Conservation (phyloP, 345 rosid genomes). For the Hibiscus trionum region DNA sequence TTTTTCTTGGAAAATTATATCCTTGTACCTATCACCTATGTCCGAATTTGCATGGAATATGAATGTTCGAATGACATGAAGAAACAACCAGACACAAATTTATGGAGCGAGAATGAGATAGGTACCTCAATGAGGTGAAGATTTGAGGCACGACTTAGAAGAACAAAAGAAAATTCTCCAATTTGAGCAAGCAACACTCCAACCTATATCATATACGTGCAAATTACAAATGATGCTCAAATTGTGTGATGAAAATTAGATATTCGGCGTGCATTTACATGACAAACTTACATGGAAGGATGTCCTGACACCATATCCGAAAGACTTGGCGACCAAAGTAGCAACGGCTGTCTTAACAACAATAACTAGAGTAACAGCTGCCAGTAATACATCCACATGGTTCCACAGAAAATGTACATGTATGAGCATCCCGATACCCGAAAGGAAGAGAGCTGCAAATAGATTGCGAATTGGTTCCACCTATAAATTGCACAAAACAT, state of each 20-base stretch:
- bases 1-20: too few relatives aligned
- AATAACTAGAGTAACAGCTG: slow-evolving; percentile 83
- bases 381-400: slow-evolving; percentile 93
- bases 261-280: not conserved
- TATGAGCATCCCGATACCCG: slow-evolving; percentile 98
- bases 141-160: slow-evolving; percentile 87
- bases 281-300: slow-evolving; percentile 70
- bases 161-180: slow-evolving; percentile 97
- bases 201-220: slow-evolving; percentile 34
- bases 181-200: slow-evolving; percentile 93
- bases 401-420: slow-evolving; percentile 93
- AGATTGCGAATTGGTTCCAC: slow-evolving; percentile 97
- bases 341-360: slow-evolving; percentile 81
- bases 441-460: slow-evolving; percentile 92
- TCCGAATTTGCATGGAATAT: too few relatives aligned
- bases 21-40: too few relatives aligned
- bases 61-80: not conserved
- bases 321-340: slow-evolving; percentile 56
- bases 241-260: not conserved
- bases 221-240: not conserved
- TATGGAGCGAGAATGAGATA: slow-evolving; percentile 1
- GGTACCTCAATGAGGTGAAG: slow-evolving; percentile 82
- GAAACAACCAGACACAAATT: not conserved
- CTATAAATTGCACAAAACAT: slow-evolving; percentile 28
- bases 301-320: slow-evolving; percentile 73